These are phyloP conservation scores for Sphaerosporella brunnea DNA, from an alignment of 495 filamentous ascomycete genomes.

Conservation along the genomic window DNA sequence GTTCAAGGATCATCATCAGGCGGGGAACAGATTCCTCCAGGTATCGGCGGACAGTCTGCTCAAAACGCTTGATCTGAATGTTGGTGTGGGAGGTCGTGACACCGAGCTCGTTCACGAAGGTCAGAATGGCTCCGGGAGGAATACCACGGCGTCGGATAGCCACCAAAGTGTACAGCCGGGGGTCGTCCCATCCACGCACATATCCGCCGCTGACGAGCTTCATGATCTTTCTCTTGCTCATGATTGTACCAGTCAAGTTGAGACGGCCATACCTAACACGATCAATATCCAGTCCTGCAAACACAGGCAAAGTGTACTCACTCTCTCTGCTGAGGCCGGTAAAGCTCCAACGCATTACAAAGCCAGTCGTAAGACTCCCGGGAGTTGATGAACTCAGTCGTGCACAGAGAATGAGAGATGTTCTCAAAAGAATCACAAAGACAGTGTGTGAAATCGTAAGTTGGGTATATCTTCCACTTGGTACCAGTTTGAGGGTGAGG, in stretches of 20 bases:
- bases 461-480: conserved; percentile 73
- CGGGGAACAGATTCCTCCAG: conserved; percentile 71
- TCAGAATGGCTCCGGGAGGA: conserved; percentile 68
- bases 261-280: conserved; percentile 44
- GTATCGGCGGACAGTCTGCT: conserved; percentile 60
- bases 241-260: conserved; percentile 61
- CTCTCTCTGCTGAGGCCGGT: conserved; percentile 76
- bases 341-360: conserved; percentile 52
- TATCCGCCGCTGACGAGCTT: conserved; percentile 53
- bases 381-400: conserved; percentile 62
- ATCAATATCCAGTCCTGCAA: conserved; percentile 22
- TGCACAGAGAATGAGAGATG: conserved; percentile 80
- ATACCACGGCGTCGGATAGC: conserved; percentile 65
- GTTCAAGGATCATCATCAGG: conserved; percentile 61
- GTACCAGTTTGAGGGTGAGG: conserved; percentile 56
- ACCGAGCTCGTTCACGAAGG: conserved; percentile 75
- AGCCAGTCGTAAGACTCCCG: conserved; percentile 80
- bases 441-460: conserved; percentile 82
- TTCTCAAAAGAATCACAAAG: conserved; percentile 77
- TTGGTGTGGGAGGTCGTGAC: conserved; percentile 58
- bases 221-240: conserved; percentile 67
- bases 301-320: background rate
- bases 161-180: conserved; percentile 75
- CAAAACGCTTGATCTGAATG: conserved; percentile 58
- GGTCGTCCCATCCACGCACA: conserved; percentile 78